Evolutionary conservation across 1,139 yeast species (phyloP).

Genomic region (Pichia sp.): DNA sequence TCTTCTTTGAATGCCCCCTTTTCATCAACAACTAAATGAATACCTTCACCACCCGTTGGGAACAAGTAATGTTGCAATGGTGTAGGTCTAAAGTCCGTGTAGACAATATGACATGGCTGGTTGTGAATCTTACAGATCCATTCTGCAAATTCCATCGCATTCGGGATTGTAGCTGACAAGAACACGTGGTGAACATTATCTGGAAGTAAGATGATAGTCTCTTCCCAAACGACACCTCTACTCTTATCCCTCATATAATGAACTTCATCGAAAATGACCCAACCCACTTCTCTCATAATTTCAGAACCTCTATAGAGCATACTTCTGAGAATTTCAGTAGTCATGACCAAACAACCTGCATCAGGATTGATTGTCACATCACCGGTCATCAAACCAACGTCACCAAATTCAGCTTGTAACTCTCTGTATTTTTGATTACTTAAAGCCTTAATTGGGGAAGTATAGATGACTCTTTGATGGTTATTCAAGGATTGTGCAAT

Average conservation of each 20-base stretch:
- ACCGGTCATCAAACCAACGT: constrained; percentile 94
- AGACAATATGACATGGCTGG: constrained; percentile 98
- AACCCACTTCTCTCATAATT: constrained; percentile 91
- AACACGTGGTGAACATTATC: constrained; percentile 88
- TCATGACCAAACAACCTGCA: constrained; percentile 94
- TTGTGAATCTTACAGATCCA: constrained; percentile 95
- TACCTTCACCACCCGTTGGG: constrained; percentile 97
- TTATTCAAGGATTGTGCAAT: constrained; percentile 89
- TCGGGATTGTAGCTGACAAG: constrained; percentile 94
- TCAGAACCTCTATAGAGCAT: constrained; percentile 98
- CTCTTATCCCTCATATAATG: constrained; percentile 96
- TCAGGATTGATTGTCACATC: constrained; percentile 98
- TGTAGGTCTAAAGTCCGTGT: constrained; percentile 97
- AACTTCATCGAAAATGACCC: constrained; percentile 95
- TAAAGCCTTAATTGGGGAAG: constrained; percentile 95
- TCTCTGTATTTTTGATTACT: constrained; percentile 96
- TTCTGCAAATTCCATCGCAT: constrained; percentile 94
- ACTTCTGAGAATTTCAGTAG: constrained; percentile 90
- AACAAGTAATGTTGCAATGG: constrained; percentile 95
- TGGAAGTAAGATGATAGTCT: constrained; percentile 92
- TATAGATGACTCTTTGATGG: constrained; percentile 90
- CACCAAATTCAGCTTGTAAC: constrained; percentile 73
- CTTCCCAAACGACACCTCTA: constrained; percentile 99
- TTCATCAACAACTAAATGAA: constrained; percentile 95
- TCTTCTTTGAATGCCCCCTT: constrained; percentile 95